Conservation (phyloP, 768 basidiomycete genomes). For the Leccinum fibrillosum region DNA sequence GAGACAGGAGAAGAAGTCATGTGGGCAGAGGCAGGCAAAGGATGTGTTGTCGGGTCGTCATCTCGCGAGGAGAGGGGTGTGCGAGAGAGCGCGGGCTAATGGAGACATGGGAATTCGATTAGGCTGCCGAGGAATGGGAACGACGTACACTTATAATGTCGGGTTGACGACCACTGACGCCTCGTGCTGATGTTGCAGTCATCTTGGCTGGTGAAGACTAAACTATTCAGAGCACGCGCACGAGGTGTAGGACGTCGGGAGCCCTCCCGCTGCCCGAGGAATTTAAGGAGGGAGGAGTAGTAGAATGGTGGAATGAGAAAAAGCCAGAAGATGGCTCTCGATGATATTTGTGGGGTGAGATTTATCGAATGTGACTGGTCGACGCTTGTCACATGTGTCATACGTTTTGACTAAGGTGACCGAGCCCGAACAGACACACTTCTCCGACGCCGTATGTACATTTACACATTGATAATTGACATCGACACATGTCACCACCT, state of each 20-base stretch:
- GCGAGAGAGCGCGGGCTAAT: constrained; percentile 10
- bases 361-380: neutral
- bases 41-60: constrained; percentile 7
- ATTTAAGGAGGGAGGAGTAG: neutral
- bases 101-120: constrained; percentile 9
- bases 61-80: constrained; percentile 6
- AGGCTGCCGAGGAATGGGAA: neutral
- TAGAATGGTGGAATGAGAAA: neutral
- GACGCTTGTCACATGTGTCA: neutral
- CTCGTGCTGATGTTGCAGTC: constrained; percentile 11
- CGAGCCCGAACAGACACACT: neutral
- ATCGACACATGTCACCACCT: neutral
- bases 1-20: constrained; percentile 27
- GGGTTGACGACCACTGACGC: constrained; percentile 10
- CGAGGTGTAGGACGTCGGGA: constrained; percentile 6
- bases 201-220: constrained; percentile 11
- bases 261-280: constrained; percentile 4
- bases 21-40: constrained; percentile 6
- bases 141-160: constrained; percentile 15
- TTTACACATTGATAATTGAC: neutral
- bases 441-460: neutral
- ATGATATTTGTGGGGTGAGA: neutral
- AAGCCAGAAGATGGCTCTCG: neutral
- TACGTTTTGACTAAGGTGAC: neutral
- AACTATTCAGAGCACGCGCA: neutral